Percentiles rank a stretch among this genome's conserved stretches.
Conservation (phyloP, 2,329 filamentous ascomycete genomes). For the Tolypocladium nubicola region DNA sequence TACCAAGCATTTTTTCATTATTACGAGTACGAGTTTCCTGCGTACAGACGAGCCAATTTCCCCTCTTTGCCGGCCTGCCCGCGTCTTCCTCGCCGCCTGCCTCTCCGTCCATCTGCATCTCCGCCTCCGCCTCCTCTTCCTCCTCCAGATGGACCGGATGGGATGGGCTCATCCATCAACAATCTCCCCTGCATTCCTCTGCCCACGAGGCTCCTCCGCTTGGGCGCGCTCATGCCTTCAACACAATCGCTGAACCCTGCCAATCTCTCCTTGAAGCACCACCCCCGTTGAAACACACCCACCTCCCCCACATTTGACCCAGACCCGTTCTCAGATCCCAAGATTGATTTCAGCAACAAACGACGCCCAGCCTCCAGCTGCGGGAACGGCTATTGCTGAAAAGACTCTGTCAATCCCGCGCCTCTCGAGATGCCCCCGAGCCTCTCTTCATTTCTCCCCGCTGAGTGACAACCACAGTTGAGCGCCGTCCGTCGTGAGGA, state of each 20-base stretch:
- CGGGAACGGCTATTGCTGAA: background rate
- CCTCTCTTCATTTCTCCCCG: background rate
- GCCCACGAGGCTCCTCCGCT: background rate
- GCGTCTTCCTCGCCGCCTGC: background rate
- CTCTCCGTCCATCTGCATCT: background rate
- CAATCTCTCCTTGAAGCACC: background rate
- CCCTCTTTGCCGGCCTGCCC: background rate
- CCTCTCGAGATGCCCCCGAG: background rate
- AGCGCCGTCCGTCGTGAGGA: background rate
- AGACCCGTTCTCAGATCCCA: background rate
- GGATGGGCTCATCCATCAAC: background rate
- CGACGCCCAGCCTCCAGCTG: background rate
- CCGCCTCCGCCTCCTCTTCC: background rate
- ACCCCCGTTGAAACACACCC: background rate
- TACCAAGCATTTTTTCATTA: background rate
- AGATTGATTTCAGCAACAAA: constrained; percentile 1
- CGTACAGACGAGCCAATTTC: background rate
- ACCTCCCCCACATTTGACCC: background rate
- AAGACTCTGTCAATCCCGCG: background rate
- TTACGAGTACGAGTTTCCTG: too few relatives aligned
- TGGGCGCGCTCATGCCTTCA: background rate
- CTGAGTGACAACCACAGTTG: background rate
- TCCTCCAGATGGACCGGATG: background rate
- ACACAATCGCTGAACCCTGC: background rate
- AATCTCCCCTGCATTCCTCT: background rate